phyloP scores from a whole-genome alignment of 2,329 filamentous ascomycete species.

The Arthrobotrys sphaeroides region DNA sequence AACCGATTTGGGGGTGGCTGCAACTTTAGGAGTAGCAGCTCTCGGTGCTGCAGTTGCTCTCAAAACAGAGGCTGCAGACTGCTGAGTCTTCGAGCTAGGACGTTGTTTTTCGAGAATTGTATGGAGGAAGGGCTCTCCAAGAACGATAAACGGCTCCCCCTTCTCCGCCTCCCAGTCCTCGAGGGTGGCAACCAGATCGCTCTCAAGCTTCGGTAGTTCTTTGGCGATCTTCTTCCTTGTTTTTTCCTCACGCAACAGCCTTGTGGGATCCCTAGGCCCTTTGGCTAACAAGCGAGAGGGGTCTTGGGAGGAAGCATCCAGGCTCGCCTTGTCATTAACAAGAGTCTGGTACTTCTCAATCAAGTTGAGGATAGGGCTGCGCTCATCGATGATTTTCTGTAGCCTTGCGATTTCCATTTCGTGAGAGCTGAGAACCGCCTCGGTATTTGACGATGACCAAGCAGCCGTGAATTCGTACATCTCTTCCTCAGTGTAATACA shows the following conservation, averaged over 20 bases:
- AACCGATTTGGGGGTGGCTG: conserved; percentile 32
- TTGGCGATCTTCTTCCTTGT: conserved; percentile 98
- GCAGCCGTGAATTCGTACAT: conserved; percentile 98
- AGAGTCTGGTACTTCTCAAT: conserved; percentile 85
- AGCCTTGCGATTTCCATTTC: conserved; percentile 88
- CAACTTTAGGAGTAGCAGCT: conserved; percentile 18
- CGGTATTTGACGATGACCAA: conserved; percentile 88
- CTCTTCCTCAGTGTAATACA: conserved; percentile 97
- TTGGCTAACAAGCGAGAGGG: conserved; percentile 91
- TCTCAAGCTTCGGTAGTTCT: conserved; percentile 89
- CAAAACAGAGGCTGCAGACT: conserved; percentile 40
- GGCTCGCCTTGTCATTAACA: conserved; percentile 84
- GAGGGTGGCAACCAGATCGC: conserved; percentile 81
- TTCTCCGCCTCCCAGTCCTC: conserved; percentile 94
- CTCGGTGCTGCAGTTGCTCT: conserved; percentile 36
- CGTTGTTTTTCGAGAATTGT: conserved; percentile 53
- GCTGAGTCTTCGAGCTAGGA: conserved; percentile 40
- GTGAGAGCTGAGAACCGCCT: conserved; percentile 92
- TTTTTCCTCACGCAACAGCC: conserved; percentile 94
- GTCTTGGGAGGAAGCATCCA: conserved; percentile 91
- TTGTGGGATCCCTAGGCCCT: conserved; percentile 91
- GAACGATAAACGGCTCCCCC: conserved; percentile 89
- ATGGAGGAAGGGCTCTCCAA: conserved; percentile 90
- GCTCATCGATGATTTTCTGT: conserved; percentile 83
- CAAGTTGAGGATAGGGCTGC: conserved; percentile 80